phyloP scores from a whole-genome alignment of 371 early-diverging fungal species.

The Batkoa obscura region DNA sequence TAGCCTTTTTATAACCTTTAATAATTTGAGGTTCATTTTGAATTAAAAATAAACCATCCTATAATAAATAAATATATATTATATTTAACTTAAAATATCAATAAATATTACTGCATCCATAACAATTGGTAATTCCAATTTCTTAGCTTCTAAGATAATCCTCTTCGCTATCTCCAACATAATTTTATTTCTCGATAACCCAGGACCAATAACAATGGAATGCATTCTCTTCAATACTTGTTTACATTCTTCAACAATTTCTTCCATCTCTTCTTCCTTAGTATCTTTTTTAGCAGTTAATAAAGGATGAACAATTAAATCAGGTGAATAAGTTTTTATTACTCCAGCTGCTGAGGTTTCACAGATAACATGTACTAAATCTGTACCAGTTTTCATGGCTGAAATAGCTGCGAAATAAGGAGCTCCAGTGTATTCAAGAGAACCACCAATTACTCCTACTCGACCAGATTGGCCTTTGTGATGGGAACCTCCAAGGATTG shows the following conservation, averaged over 20 bases:
- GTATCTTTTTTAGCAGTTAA: slow-evolving; percentile 14
- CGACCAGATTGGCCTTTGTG: slow-evolving; percentile 77
- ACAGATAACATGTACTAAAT: slow-evolving; percentile 80
- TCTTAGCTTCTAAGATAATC: slow-evolving; percentile 38
- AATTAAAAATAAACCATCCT: slow-evolving; percentile 69
- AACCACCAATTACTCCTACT: slow-evolving; percentile 51
- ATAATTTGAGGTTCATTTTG: slow-evolving; percentile 49
- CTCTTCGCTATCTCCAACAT: slow-evolving; percentile 37
- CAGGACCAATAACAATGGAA: slow-evolving; percentile 81
- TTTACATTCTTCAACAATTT: neutral
- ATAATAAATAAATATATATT: neutral
- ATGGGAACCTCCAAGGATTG: slow-evolving; percentile 36
- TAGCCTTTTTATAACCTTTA: slow-evolving; percentile 43
- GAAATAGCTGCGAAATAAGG: slow-evolving; percentile 76
- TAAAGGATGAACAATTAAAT: slow-evolving; percentile 43
- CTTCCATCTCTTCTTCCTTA: neutral
- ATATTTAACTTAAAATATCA: neutral
- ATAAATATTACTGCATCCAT: slow-evolving; percentile 61
- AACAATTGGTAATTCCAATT: slow-evolving; percentile 48
- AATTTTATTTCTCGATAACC: slow-evolving; percentile 53
- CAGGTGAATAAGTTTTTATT: slow-evolving; percentile 35
- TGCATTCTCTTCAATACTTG: slow-evolving; percentile 47
- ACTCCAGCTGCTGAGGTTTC: slow-evolving; percentile 53
- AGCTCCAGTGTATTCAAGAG: slow-evolving; percentile 83
- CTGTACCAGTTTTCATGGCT: slow-evolving; percentile 70